phyloP scores from a whole-genome alignment of 2,329 filamentous ascomycete genomes.

The Colletotrichum camelliae region DNA sequence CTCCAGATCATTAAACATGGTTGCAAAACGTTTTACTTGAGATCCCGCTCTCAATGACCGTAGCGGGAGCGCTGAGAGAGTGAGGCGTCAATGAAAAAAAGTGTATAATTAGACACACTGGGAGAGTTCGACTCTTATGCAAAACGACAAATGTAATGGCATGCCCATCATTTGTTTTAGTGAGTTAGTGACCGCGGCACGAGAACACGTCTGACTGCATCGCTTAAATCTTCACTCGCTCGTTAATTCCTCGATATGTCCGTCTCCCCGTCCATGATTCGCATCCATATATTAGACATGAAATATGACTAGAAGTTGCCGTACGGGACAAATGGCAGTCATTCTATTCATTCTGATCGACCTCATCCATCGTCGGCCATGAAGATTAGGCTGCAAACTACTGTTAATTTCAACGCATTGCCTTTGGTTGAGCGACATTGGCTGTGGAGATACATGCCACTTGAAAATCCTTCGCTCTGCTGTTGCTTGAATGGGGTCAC shows the following conservation, averaged over 20 bases:
- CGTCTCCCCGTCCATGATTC: background rate
- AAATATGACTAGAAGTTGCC: fast-evolving
- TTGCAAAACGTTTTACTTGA: background rate
- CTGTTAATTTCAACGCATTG: background rate
- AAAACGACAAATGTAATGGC: background rate
- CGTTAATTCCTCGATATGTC: background rate
- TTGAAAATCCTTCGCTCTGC: background rate
- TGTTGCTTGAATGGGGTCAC: background rate
- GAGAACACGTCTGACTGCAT: background rate
- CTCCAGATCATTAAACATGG: background rate
- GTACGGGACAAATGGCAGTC: background rate
- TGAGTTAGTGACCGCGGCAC: fast-evolving
- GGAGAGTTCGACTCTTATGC: background rate
- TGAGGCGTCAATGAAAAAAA: background rate
- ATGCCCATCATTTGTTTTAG: background rate
- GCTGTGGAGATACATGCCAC: background rate
- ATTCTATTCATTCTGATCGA: background rate
- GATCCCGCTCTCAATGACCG: no score
- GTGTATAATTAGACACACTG: background rate
- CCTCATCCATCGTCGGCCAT: background rate
- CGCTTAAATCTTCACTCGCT: background rate
- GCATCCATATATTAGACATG: fast-evolving
- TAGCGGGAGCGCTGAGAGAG: background rate
- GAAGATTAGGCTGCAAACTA: background rate
- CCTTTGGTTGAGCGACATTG: background rate